These are phyloP conservation scores for Stagonosporopsis rhizophila DNA, from an alignment of 2,329 filamentous ascomycete species.

Conservation along the genomic window DNA sequence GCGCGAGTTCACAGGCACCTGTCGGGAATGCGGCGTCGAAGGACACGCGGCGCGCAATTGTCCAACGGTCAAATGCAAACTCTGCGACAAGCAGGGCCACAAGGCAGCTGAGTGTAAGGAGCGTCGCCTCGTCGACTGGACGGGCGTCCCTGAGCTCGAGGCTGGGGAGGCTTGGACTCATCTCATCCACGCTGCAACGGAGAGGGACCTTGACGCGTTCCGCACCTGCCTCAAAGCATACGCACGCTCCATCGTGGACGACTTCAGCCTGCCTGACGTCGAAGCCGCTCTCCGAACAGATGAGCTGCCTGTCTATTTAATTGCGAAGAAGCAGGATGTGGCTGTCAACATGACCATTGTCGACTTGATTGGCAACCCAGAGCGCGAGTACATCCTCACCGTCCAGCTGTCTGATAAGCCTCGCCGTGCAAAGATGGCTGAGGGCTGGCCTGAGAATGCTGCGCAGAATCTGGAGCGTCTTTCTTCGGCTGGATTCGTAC, in stretches of 20 bases:
- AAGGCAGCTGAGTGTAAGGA: constrained; percentile 58
- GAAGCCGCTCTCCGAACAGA: constrained; percentile 60
- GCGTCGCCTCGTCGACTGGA: constrained; percentile 44
- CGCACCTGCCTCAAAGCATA: constrained; percentile 57
- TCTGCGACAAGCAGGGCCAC: constrained; percentile 60
- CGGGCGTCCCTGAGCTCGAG: constrained; percentile 54
- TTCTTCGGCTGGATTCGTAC: constrained; percentile 69
- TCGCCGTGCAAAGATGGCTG: constrained; percentile 58
- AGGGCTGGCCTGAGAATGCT: constrained; percentile 64
- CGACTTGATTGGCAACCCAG: constrained; percentile 63
- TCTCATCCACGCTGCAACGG: constrained; percentile 57
- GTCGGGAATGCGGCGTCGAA: constrained; percentile 62
- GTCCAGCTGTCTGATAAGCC: constrained; percentile 68
- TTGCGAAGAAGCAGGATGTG: constrained; percentile 57
- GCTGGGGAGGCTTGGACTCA: constrained; percentile 59
- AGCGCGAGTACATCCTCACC: constrained; percentile 69
- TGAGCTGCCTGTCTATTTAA: constrained; percentile 57
- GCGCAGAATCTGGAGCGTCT: constrained; percentile 71
- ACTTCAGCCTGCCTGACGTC: constrained; percentile 55
- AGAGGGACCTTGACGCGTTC: constrained; percentile 60
- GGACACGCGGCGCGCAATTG: constrained; percentile 69
- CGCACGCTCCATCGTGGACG: constrained; percentile 50
- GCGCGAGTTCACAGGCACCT: constrained; percentile 63
- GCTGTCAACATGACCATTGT: constrained; percentile 58
- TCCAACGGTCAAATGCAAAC: constrained; percentile 62